phyloP scores from a whole-genome alignment of 1,284 basidiomycete species.

The Rhodotorula sp. region DNA sequence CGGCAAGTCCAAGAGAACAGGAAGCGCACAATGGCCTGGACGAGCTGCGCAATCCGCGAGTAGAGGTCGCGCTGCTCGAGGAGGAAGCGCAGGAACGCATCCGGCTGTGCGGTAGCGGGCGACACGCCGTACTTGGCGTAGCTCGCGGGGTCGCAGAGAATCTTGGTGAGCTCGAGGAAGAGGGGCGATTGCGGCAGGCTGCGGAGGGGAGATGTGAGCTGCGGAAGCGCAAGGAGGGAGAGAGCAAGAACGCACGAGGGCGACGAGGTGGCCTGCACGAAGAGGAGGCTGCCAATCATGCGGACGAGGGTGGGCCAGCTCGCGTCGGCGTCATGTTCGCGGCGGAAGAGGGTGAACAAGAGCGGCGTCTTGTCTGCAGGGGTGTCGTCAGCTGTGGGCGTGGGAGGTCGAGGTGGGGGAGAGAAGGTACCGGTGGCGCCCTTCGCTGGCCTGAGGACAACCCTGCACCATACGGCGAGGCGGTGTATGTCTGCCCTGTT shows the following conservation, averaged over 20 bases:
- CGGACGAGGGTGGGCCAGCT: constrained; percentile 49
- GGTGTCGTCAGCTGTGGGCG: not conserved
- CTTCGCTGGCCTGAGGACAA: constrained; percentile 47
- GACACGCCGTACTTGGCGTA: constrained; percentile 27
- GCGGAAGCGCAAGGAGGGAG: too few species aligned
- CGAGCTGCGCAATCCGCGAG: constrained; percentile 18
- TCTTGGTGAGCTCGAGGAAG: constrained; percentile 44
- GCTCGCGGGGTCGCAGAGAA: constrained; percentile 39
- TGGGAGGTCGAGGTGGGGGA: not conserved
- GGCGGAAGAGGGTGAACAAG: constrained; percentile 26
- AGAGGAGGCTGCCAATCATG: constrained; percentile 43
- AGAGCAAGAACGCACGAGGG: constrained; percentile 47
- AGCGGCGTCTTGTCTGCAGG: constrained; percentile 23
- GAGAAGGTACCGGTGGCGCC: not conserved
- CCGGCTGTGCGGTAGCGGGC: not conserved
- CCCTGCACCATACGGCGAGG: constrained; percentile 60
- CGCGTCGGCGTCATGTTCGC: not conserved
- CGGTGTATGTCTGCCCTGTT: constrained; percentile 44
- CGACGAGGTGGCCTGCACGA: constrained; percentile 56
- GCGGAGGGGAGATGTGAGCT: not conserved
- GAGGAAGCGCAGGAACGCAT: constrained; percentile 16
- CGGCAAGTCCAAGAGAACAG: constrained; percentile 46
- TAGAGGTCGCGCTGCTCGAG: constrained; percentile 17
- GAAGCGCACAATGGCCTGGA: constrained; percentile 30
- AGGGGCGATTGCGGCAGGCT: constrained; percentile 37